A percentile compares a stretch with the other conserved stretches of the same genome.
These are phyloP conservation scores for Mucuna pruriens DNA, from an alignment of 306 rosid genomes.

Conservation along the genomic window DNA sequence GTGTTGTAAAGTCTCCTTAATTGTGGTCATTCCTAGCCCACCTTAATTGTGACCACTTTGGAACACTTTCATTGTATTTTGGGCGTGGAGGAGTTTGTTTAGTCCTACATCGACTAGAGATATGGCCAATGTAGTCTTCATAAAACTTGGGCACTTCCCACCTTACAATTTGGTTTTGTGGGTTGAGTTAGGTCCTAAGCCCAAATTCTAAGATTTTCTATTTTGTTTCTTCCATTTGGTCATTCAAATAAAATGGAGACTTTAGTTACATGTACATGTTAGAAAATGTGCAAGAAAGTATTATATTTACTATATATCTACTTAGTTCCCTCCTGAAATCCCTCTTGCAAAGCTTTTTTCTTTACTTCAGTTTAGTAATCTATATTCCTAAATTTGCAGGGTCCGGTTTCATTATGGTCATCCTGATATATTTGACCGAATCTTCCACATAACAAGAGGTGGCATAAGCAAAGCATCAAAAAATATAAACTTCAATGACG, in stretches of 20 bases:
- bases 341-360: background rate
- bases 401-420: conserved; percentile 99
- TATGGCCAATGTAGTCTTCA: too few relatives aligned
- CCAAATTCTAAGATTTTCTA: too few relatives aligned
- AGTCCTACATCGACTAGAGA: too few relatives aligned
- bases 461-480: conserved; percentile 98
- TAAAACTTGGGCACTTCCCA: too few relatives aligned
- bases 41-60: too few relatives aligned
- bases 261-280: background rate
- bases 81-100: too few relatives aligned
- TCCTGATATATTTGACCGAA: conserved; percentile 97
- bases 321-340: background rate
- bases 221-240: background rate
- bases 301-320: background rate
- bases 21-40: too few relatives aligned
- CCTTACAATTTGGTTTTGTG: too few relatives aligned
- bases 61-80: too few relatives aligned
- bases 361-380: conserved; percentile 15
- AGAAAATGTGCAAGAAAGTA: background rate
- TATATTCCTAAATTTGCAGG: conserved; percentile 55
- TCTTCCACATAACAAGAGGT: conserved; percentile 97
- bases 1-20: too few relatives aligned
- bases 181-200: too few relatives aligned
- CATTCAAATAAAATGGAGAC: background rate
- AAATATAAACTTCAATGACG: conserved; percentile 89